phyloP scores from a whole-genome alignment of 1,284 basidiomycete species.

The Melampsora medusae region DNA sequence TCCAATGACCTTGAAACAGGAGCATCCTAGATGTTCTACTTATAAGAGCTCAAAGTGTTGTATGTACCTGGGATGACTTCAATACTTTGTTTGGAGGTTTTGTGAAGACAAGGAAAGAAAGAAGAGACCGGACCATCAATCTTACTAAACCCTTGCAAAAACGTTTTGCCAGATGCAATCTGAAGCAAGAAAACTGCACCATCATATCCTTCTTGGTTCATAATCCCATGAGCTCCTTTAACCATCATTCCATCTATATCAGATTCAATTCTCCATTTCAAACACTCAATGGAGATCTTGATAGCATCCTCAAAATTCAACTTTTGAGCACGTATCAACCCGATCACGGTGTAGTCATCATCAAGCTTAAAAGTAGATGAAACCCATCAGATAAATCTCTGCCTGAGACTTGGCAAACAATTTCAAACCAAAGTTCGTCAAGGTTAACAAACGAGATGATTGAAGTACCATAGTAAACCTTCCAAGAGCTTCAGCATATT shows the following conservation, averaged over 20 bases:
- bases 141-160: constrained; percentile 26
- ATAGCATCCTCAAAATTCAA: constrained; percentile 20
- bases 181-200: constrained; percentile 12
- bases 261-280: constrained; percentile 41
- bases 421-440: too few relatives aligned
- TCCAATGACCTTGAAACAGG: too few relatives aligned
- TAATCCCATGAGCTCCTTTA: constrained; percentile 1
- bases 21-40: too few relatives aligned
- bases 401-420: too few relatives aligned
- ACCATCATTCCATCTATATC: constrained; percentile 13
- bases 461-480: too few relatives aligned
- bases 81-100: constrained; percentile 22
- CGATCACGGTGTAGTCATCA: neutral
- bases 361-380: too few relatives aligned
- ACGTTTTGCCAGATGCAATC: constrained; percentile 23
- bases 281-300: constrained; percentile 29
- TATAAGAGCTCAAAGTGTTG: too few relatives aligned
- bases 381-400: too few relatives aligned
- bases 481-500: too few relatives aligned
- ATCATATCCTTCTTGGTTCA: constrained; percentile 17
- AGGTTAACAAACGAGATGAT: too few relatives aligned
- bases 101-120: constrained; percentile 19
- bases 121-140: constrained; percentile 22
- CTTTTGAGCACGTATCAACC: constrained; percentile 34
- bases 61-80: constrained; percentile 8